These are phyloP conservation scores for Cercospora beticola DNA, from an alignment of 2,329 filamentous ascomycete genomes.

Conservation along the genomic window DNA sequence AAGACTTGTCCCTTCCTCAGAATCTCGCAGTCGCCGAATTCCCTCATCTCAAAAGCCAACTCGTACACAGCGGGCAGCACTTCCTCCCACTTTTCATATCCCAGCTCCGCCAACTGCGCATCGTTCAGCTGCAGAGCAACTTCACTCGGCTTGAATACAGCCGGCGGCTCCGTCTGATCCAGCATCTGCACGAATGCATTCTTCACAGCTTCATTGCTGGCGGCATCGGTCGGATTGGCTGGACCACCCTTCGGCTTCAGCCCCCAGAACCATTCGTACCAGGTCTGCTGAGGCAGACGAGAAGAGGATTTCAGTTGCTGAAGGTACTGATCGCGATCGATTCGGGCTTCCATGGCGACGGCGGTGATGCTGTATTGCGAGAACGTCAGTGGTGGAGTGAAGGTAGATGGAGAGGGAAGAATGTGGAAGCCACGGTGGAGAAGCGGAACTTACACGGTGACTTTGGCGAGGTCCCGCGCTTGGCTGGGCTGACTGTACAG, in stretches of 20 bases:
- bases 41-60: constrained; percentile 48
- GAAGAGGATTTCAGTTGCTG: constrained; percentile 21
- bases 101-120: constrained; percentile 40
- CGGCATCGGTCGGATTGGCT: constrained; percentile 29
- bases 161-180: constrained; percentile 42
- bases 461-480: constrained; percentile 7
- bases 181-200: constrained; percentile 32
- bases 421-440: background rate
- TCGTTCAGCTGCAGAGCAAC: constrained; percentile 46
- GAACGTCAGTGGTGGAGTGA: background rate
- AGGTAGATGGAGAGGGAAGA: background rate
- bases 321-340: constrained; percentile 26
- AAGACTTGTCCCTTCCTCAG: constrained; percentile 49
- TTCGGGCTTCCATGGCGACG: constrained; percentile 27
- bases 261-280: constrained; percentile 27
- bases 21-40: constrained; percentile 49
- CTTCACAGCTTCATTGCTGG: constrained; percentile 29
- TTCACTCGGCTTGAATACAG: constrained; percentile 54
- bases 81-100: constrained; percentile 46
- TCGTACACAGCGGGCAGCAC: constrained; percentile 48
- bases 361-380: constrained; percentile 10
- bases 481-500: constrained; percentile 9
- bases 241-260: constrained; percentile 12
- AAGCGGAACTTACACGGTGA: background rate
- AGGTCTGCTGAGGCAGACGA: constrained; percentile 25